These are phyloP conservation scores for Cryphonectria parasitica DNA, from an alignment of 2,329 filamentous ascomycete genomes.

Conservation along the genomic window DNA sequence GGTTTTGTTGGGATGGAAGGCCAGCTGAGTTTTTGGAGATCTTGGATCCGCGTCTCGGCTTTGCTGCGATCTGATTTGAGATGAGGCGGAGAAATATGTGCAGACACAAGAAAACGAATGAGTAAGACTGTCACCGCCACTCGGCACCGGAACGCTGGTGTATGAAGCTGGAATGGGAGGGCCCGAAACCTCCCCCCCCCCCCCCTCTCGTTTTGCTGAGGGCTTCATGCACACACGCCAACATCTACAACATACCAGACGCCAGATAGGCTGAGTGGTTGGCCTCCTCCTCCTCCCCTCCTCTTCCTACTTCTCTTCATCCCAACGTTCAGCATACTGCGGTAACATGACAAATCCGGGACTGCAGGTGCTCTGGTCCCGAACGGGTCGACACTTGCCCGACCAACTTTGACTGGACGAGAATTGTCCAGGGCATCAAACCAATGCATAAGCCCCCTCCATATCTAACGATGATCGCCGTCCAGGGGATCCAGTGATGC, in stretches of 20 bases:
- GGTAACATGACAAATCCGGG: conserved; percentile 4
- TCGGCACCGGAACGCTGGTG: neutral
- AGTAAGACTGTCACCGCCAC: neutral
- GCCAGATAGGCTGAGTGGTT: neutral
- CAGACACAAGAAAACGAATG: neutral
- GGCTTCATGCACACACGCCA: neutral
- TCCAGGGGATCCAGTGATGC: neutral
- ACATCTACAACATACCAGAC: neutral
- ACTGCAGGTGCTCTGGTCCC: conserved; percentile 1
- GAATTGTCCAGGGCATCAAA: neutral
- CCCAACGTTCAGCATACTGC: neutral
- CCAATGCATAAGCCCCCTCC: neutral
- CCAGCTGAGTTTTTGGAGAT: neutral
- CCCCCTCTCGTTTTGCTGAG: no score
- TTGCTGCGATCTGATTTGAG: neutral
- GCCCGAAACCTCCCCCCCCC: neutral
- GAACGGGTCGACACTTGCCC: neutral
- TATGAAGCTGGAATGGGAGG: neutral
- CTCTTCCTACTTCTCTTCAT: no score
- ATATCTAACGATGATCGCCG: neutral
- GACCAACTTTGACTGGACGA: neutral
- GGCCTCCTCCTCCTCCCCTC: neutral
- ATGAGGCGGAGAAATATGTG: neutral
- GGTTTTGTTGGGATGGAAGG: neutral
- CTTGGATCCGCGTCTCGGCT: conserved; percentile 7